Evolutionary conservation across 305 asterid genomes (phyloP).

Genomic region (Withania somnifera): DNA sequence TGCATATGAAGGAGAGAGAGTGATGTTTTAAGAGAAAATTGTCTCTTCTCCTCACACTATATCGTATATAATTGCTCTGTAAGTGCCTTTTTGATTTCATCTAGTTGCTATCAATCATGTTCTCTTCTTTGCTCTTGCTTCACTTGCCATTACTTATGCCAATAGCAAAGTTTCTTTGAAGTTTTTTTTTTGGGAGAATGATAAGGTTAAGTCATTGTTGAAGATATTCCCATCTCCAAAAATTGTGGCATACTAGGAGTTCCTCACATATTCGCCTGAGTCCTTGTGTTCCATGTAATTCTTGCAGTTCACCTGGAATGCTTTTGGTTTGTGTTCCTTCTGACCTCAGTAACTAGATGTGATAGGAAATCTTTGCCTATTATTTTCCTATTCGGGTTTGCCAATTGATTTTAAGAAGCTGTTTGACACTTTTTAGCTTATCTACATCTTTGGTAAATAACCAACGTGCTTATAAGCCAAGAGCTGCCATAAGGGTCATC

Average conservation of each 20-base stretch:
- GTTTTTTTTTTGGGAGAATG: neutral
- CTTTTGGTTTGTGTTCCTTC: neutral
- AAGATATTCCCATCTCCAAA: neutral
- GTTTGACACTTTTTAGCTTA: no score
- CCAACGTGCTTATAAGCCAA: no score
- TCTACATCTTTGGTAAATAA: no score
- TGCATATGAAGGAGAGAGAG: neutral
- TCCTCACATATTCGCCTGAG: neutral
- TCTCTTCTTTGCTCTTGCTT: neutral
- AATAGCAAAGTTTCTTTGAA: neutral
- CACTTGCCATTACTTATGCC: neutral
- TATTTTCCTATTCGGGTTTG: neutral
- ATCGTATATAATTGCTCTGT: neutral
- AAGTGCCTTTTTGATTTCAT: neutral
- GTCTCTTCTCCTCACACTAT: neutral
- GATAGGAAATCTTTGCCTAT: neutral
- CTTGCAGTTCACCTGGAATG: neutral
- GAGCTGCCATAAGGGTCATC: no score
- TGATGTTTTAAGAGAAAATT: neutral
- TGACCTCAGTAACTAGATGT: neutral
- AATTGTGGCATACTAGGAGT: neutral
- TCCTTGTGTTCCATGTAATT: neutral
- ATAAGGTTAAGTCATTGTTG: neutral
- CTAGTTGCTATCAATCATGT: neutral
- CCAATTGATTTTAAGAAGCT: neutral